These are phyloP conservation scores for Colletotrichum ledebouriae DNA, from an alignment of 2,329 filamentous ascomycete genomes.

Conservation along the genomic window DNA sequence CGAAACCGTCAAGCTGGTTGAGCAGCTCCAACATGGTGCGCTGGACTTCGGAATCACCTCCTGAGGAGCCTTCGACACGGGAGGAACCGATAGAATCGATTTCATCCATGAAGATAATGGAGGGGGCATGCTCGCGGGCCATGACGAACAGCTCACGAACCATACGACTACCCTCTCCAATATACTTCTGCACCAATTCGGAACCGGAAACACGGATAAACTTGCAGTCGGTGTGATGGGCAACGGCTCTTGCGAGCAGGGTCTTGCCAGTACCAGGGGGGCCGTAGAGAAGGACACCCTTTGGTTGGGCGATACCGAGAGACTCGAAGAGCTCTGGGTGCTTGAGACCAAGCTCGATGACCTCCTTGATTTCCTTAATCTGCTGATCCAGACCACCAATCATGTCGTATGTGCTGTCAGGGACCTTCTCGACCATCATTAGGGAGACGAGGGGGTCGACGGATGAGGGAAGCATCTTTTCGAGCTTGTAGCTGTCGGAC, in stretches of 20 bases:
- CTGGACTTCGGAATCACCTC: conserved; percentile 97
- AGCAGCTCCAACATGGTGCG: conserved; percentile 98
- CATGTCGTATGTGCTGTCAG: conserved; percentile 99
- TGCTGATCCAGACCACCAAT: conserved; percentile 98
- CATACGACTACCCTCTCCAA: conserved; percentile 98
- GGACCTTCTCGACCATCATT: conserved; percentile 99
- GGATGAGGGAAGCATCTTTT: conserved; percentile 97
- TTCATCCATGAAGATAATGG: conserved; percentile 99
- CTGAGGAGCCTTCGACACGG: conserved; percentile 93
- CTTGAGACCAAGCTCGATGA: conserved; percentile 98
- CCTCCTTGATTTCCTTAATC: conserved; percentile 99
- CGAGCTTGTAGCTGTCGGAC: conserved; percentile 97
- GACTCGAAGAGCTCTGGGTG: conserved; percentile 99
- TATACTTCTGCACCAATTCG: conserved; percentile 98
- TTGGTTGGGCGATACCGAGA: conserved; percentile 97
- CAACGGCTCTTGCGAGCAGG: conserved; percentile 91
- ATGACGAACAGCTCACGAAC: conserved; percentile 99
- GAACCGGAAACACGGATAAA: conserved; percentile 98
- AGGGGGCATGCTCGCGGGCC: conserved; percentile 97
- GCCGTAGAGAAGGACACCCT: conserved; percentile 96
- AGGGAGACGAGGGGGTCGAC: conserved; percentile 98
- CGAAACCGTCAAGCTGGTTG: conserved; percentile 98
- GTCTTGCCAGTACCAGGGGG: conserved; percentile 98
- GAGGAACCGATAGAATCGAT: conserved; percentile 99
- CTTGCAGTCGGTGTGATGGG: conserved; percentile 98